Evolutionary conservation across 1,284 basidiomycete species (phyloP).

Genomic region (Leccinum subfulvum): DNA sequence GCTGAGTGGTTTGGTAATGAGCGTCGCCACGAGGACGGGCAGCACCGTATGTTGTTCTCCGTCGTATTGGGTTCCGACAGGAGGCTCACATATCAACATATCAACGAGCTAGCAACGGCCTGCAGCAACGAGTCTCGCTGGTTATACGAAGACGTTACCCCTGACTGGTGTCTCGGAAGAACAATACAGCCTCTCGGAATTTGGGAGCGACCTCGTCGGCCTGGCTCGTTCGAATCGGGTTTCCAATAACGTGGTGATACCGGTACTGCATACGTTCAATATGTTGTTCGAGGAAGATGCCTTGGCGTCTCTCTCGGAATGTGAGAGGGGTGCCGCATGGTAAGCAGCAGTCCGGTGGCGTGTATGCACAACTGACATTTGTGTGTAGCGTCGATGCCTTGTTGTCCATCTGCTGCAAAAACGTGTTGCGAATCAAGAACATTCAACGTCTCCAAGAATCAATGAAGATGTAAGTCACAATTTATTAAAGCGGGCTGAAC

Average conservation of each 20-base stretch:
- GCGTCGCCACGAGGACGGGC: constrained; percentile 77
- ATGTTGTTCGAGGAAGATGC: constrained; percentile 68
- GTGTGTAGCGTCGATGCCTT: constrained; percentile 41
- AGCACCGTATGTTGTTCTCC: constrained; percentile 61
- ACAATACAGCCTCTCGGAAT: constrained; percentile 45
- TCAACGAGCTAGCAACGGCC: constrained; percentile 59
- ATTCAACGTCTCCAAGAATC: constrained; percentile 73
- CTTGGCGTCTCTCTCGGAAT: constrained; percentile 45
- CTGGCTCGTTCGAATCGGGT: constrained; percentile 53
- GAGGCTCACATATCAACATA: constrained; percentile 3
- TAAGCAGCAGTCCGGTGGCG: constrained; percentile 34
- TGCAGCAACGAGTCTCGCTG: constrained; percentile 58
- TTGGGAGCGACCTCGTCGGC: constrained; percentile 56
- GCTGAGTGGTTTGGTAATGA: constrained; percentile 73
- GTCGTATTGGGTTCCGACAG: constrained; percentile 9
- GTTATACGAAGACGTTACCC: constrained; percentile 57
- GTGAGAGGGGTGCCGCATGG: constrained; percentile 49
- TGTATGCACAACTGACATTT: constrained; percentile 22
- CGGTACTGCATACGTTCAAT: constrained; percentile 74
- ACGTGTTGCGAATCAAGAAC: constrained; percentile 70
- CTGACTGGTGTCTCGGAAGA: constrained; percentile 26
- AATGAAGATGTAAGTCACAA: constrained; percentile 73
- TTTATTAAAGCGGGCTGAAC: constrained; percentile 16
- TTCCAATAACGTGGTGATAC: constrained; percentile 73
- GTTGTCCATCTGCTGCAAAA: constrained; percentile 54